A percentile compares a stretch with the other conserved stretches of the same genome.
phyloP scores from a whole-genome alignment of 371 early-diverging fungal species.

The Mortierella sp. region DNA sequence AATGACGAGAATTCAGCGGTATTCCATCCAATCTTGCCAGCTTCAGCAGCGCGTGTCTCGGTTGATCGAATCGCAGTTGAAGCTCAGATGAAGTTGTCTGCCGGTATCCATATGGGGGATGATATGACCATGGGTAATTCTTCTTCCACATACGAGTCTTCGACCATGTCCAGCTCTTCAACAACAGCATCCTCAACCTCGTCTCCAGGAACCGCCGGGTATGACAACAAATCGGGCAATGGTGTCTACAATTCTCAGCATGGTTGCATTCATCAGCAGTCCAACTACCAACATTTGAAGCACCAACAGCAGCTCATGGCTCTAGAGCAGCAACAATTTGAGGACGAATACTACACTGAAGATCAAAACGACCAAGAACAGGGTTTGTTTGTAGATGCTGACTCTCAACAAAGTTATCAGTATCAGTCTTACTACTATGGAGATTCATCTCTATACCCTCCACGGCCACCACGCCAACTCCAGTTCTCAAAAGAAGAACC shows the following conservation, averaged over 20 bases:
- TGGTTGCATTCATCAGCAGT: constrained; percentile 9
- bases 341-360: constrained; percentile 1
- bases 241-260: constrained; percentile 2
- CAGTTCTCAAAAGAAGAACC: constrained; percentile 65
- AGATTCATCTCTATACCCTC: constrained; percentile 21
- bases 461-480: constrained; percentile 53
- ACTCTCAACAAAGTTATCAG: constrained; percentile 3
- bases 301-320: constrained; percentile 7
- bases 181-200: constrained; percentile 13
- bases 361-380: constrained; percentile 7
- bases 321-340: neutral
- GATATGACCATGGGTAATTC: neutral
- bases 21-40: constrained; percentile 27
- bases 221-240: neutral
- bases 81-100: neutral
- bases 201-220: neutral
- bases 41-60: constrained; percentile 37
- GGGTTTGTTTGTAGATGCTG: neutral
- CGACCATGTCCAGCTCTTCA: constrained; percentile 24
- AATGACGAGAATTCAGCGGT: neutral
- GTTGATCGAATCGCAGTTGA: constrained; percentile 32
- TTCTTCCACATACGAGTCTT: constrained; percentile 5
- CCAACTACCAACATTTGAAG: constrained; percentile 16
- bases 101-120: neutral
- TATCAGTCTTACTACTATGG: constrained; percentile 25